Percentiles rank a stretch among this genome's conserved stretches.
These are phyloP conservation scores for Microbotryomycetes sp. DNA, from an alignment of 1,284 basidiomycete genomes.

Conservation along the genomic window DNA sequence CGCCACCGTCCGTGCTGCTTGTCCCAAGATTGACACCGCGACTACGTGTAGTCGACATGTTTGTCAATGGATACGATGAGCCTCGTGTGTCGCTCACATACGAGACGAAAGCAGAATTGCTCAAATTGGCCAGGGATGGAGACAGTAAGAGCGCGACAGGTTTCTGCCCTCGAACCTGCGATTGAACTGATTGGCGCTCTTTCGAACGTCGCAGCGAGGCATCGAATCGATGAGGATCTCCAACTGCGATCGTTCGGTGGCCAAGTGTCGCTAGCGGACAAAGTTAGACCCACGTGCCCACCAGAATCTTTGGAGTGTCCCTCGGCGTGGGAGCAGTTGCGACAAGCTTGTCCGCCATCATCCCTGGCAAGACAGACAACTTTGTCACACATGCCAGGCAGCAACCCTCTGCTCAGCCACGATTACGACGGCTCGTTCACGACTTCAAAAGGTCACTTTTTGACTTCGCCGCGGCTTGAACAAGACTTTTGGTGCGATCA, in stretches of 20 bases:
- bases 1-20: neutral
- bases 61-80: constrained; percentile 22
- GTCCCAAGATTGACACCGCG: neutral
- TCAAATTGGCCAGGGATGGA: neutral
- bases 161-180: neutral
- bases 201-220: neutral
- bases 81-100: constrained; percentile 13
- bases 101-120: constrained; percentile 2
- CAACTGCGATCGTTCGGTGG: neutral
- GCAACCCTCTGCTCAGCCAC: constrained; percentile 2
- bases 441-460: constrained; percentile 11
- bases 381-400: constrained; percentile 2
- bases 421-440: constrained; percentile 14
- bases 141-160: too few relatives aligned
- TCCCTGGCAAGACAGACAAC: neutral
- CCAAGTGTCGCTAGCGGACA: neutral
- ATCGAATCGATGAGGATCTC: neutral
- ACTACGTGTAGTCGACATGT: constrained; percentile 14
- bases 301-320: constrained; percentile 9
- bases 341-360: neutral
- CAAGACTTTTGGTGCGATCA: constrained; percentile 21
- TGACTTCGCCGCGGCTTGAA: constrained; percentile 2
- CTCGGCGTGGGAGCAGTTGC: neutral
- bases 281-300: constrained; percentile 12
- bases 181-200: too few relatives aligned